Evolutionary conservation across 331 rosid species (phyloP).

Genomic region (Quercus tomentella): DNA sequence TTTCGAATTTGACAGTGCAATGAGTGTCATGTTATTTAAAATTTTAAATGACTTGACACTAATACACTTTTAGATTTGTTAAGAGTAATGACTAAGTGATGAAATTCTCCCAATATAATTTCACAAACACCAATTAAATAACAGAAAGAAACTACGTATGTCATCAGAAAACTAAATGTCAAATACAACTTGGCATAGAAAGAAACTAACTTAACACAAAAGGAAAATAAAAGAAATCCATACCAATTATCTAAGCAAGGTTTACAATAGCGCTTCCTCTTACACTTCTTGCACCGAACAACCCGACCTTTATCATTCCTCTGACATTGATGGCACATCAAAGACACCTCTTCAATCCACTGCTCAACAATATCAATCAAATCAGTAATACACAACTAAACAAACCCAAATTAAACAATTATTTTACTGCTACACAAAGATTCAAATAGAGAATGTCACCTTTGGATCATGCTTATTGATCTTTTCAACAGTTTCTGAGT

Average conservation of each 20-base stretch:
- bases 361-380: constrained; percentile 2
- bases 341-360: constrained; percentile 44
- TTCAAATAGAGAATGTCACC: no score
- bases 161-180: not conserved
- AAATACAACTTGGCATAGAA: not conserved
- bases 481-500: not conserved
- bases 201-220: not conserved
- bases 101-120: no score
- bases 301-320: constrained; percentile 80
- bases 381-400: no score
- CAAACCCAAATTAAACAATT: no score
- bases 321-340: constrained; percentile 96
- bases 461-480: not conserved
- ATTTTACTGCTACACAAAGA: no score
- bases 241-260: constrained; percentile 62
- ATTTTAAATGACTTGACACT: no score
- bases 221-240: not conserved
- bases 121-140: not conserved
- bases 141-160: no score
- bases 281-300: constrained; percentile 52
- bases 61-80: no score
- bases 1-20: no score
- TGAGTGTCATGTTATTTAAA: no score
- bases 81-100: no score
- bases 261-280: constrained; percentile 63